A percentile compares a stretch with the other conserved stretches of the same genome.
Conservation (phyloP, 352 stramenopile genomes). For the Phytophthora pistaciae region DNA sequence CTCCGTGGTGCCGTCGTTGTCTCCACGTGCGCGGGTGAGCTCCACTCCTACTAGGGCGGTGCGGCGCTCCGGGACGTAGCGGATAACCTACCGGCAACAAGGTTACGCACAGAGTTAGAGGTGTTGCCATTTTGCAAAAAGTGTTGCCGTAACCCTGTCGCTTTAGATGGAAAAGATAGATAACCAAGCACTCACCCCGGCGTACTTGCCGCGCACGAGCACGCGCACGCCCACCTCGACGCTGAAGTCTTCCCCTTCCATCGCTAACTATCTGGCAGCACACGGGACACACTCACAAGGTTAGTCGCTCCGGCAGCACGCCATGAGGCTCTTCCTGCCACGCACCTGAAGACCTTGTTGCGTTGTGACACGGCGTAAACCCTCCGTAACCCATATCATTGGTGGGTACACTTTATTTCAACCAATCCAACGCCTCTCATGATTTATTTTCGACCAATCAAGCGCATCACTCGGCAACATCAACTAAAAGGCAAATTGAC, state of each 20-base stretch:
- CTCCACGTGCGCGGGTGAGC: conserved; percentile 78
- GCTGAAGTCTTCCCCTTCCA: conserved; percentile 29
- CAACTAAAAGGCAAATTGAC: neutral
- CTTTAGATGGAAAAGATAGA: conserved; percentile 21
- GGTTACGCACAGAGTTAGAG: neutral
- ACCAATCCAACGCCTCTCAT: neutral
- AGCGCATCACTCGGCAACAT: neutral
- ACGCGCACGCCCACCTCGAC: conserved; percentile 56
- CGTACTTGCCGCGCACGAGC: conserved; percentile 84
- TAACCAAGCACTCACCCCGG: conserved; percentile 55
- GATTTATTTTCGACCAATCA: too few species aligned
- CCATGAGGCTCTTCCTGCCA: neutral
- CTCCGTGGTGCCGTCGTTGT: conserved; percentile 73
- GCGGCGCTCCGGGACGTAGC: conserved; percentile 64
- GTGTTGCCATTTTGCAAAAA: conserved; percentile 10
- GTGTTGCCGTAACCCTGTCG: conserved; percentile 15
- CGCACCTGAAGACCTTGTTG: conserved; percentile 4
- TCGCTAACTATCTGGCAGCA: conserved; percentile 5
- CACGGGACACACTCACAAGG: neutral
- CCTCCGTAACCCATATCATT: conserved; percentile 3
- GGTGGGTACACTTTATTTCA: neutral
- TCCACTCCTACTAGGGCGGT: conserved; percentile 85
- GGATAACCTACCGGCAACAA: conserved; percentile 57
- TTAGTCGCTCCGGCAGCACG: neutral
- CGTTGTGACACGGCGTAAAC: conserved; percentile 2